phyloP scores from a whole-genome alignment of 805 yeast species.

The Hagleromyces aurorensis region DNA sequence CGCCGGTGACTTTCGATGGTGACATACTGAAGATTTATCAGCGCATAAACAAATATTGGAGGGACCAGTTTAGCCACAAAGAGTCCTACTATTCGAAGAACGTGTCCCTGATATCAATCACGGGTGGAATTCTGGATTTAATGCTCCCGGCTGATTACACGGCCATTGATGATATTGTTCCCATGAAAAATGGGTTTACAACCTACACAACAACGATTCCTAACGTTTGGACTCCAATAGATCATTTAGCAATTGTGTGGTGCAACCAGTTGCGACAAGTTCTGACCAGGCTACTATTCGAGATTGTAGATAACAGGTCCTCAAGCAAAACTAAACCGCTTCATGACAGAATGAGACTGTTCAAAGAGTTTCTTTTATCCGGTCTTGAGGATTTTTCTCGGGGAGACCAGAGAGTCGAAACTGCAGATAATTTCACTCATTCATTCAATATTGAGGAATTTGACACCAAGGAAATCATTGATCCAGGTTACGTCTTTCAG shows the following conservation, averaged over 20 bases:
- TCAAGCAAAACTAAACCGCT: slow-evolving; percentile 47
- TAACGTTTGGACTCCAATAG: slow-evolving; percentile 87
- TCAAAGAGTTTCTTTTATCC: slow-evolving; percentile 39
- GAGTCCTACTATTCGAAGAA: slow-evolving; percentile 30
- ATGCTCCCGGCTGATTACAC: slow-evolving; percentile 89
- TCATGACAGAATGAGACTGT: slow-evolving; percentile 47
- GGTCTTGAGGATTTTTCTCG: slow-evolving; percentile 45
- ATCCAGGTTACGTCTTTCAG: too few species aligned
- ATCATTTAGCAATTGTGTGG: slow-evolving; percentile 95
- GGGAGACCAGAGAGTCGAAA: too few species aligned
- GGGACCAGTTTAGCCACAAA: slow-evolving; percentile 40
- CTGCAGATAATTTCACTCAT: too few species aligned
- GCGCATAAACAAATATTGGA: slow-evolving; percentile 74
- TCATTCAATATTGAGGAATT: too few species aligned
- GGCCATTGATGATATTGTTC: slow-evolving; percentile 60
- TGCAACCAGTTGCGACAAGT: slow-evolving; percentile 75
- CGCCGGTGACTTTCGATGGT: slow-evolving; percentile 91
- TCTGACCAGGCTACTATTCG: slow-evolving; percentile 51
- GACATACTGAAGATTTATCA: slow-evolving; percentile 71
- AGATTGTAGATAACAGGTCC: slow-evolving; percentile 43
- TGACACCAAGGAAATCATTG: too few species aligned
- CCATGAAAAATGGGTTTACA: slow-evolving; percentile 69
- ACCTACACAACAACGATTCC: slow-evolving; percentile 83
- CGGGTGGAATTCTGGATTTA: slow-evolving; percentile 78
- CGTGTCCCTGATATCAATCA: slow-evolving; percentile 70